Base-by-base conservation (phyloP, 169 alveolate genomes). In the Pseudocohnilembus persalinus region DNA sequence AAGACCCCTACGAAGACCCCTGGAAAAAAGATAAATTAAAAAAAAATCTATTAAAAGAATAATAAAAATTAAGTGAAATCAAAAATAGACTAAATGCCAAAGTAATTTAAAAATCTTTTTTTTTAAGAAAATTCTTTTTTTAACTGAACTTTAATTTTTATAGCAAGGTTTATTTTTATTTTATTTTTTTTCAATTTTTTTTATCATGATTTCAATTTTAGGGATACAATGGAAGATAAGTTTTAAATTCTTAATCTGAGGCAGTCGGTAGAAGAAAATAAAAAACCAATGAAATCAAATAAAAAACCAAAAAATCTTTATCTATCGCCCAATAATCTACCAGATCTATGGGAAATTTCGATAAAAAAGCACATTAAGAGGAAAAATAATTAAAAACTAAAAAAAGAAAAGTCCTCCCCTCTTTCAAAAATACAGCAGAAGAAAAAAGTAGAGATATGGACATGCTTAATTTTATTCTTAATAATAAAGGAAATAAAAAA, bases 1-100 rank as follows among this genome's bases (percentile, higher is more conserved):
- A 76, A 28, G 92, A 93, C 85, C 96, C 94, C 65, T 89, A 89
- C 88, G 92, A 91, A 64, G 84, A 79, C 64, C 84, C 84, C 63
- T 79, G 34, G 76, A 29, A 29, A 33, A 81, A 85, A 76, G 83
- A 80, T 74, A 88, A 75, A 72, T 79, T 78, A 49, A 92, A 89
- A 76, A 89, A 85, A 31, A 89, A 88, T 74, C n/a, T 91, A 31
- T 64, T 76, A 64, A 75, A 77, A 31, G 95, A 92, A 84, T 91
- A 91, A 80, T 90, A 93, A 87, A 85, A 91, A 77, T 77, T 89
- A 31, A 89, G 88, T 68, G 86, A 90, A 76, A 81, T 91, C 72
- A 93, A 90, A 89, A 93, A 93, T 85, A 83, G 91, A 87, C 81
- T 90, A 74, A 72, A 84, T 74, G 88, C 92, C 28, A 81, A 77